Percentiles rank a stretch among this genome's conserved stretches.
Conservation (phyloP, 441 rosid species). For the Gossypium davidsonii region DNA sequence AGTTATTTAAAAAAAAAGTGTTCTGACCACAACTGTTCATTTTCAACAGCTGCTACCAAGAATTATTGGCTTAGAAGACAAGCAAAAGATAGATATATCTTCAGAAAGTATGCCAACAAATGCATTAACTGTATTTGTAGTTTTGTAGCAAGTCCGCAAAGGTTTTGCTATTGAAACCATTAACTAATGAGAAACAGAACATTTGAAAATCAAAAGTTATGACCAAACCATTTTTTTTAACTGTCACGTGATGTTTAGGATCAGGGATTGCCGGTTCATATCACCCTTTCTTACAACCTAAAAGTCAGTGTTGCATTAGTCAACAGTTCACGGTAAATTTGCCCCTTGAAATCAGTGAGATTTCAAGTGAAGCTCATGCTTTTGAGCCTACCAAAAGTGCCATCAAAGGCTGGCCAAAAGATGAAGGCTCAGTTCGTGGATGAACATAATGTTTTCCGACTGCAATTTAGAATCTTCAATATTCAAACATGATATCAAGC, state of each 20-base stretch:
- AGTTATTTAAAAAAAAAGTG: not conserved
- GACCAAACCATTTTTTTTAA: not conserved
- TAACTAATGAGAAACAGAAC: not conserved
- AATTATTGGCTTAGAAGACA: not conserved
- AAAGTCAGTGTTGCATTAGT: not conserved
- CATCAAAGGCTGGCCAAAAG: not conserved
- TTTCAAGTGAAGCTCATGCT: not conserved
- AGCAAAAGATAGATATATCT: not conserved
- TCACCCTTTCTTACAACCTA: not conserved
- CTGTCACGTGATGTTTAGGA: not conserved
- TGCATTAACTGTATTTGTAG: not conserved
- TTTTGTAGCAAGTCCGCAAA: not conserved
- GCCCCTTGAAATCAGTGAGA: not conserved
- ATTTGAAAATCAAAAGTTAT: not conserved
- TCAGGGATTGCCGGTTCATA: not conserved
- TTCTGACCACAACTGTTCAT: slow-evolving; percentile 5
- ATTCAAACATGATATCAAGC: not conserved
- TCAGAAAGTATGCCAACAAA: not conserved
- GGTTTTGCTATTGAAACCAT: slow-evolving; percentile 3
- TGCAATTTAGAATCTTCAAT: not conserved
- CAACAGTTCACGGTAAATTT: not conserved
- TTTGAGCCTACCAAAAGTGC: not conserved
- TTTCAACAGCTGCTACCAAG: slow-evolving; percentile 3
- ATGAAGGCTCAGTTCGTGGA: not conserved
- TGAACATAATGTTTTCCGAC: not conserved